These are phyloP conservation scores for Chloropicon primus DNA, from an alignment of 139 green algal genomes.

Conservation along the genomic window DNA sequence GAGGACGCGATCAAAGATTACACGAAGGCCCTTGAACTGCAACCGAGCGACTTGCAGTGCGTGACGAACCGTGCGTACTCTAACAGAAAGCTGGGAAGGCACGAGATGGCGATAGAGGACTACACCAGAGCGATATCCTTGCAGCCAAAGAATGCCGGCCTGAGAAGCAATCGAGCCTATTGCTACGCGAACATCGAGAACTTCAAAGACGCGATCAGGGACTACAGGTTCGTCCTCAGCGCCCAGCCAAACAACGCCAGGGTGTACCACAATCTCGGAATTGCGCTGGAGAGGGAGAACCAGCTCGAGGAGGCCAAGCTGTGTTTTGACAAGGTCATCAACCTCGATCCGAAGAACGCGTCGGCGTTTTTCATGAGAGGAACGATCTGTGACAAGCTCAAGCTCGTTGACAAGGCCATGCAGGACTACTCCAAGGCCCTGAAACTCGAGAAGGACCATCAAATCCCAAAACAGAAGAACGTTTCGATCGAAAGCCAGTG, in stretches of 20 bases:
- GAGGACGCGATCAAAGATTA: constrained; percentile 28
- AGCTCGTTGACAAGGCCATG: background rate
- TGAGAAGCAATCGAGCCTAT: constrained; percentile 48
- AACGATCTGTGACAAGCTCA: background rate
- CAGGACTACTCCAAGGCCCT: background rate
- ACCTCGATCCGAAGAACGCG: background rate
- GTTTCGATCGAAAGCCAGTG: too few species aligned
- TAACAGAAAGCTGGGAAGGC: constrained; percentile 47
- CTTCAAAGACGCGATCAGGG: constrained; percentile 34
- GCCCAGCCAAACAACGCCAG: background rate
- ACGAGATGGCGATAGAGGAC: constrained; percentile 42
- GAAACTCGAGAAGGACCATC: background rate
- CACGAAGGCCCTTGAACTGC: constrained; percentile 14
- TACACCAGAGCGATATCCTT: constrained; percentile 34
- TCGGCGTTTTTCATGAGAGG: background rate
- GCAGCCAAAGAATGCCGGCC: constrained; percentile 11
- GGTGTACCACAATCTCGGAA: background rate
- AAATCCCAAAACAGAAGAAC: too few species aligned
- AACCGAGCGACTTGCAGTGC: constrained; percentile 23
- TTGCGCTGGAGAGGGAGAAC: background rate
- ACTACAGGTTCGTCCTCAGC: background rate
- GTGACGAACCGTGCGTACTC: constrained; percentile 38
- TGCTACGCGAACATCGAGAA: constrained; percentile 55
- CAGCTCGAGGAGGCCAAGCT: background rate
- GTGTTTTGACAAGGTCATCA: background rate